Percentiles rank a stretch among this genome's conserved stretches.
Conservation (phyloP, 345 rosid species). For the Acer yangbiense region DNA sequence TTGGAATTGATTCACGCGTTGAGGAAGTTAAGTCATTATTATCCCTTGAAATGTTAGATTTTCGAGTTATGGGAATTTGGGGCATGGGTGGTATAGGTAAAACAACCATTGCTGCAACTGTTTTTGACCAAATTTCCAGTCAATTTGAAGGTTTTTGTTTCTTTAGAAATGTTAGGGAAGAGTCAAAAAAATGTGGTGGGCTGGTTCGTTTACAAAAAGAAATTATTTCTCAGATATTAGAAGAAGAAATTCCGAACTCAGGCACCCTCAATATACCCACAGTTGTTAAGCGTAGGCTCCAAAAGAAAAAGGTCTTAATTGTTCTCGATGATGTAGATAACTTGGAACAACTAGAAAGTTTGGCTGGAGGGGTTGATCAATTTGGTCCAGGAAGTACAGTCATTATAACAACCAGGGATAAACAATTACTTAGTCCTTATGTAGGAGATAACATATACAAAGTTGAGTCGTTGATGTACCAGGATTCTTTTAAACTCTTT, state of each 20-base stretch:
- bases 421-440: background rate
- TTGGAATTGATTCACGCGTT: background rate
- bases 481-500: background rate
- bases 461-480: background rate
- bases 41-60: background rate
- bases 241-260: background rate
- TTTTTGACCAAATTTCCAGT: background rate
- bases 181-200: background rate
- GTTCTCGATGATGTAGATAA: slow-evolving; percentile 3
- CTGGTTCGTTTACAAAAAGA: background rate
- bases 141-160: background rate
- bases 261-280: background rate
- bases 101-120: background rate
- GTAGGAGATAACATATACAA: background rate
- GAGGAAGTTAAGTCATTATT: background rate
- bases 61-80: background rate
- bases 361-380: background rate
- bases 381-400: background rate
- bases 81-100: slow-evolving; percentile 8
- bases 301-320: background rate
- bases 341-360: background rate
- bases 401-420: background rate
- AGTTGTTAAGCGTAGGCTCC: background rate
- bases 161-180: background rate
- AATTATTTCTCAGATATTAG: background rate